Conservation (phyloP, 1,139 yeast genomes). For the Magnusiomyces tetraspermus region DNA sequence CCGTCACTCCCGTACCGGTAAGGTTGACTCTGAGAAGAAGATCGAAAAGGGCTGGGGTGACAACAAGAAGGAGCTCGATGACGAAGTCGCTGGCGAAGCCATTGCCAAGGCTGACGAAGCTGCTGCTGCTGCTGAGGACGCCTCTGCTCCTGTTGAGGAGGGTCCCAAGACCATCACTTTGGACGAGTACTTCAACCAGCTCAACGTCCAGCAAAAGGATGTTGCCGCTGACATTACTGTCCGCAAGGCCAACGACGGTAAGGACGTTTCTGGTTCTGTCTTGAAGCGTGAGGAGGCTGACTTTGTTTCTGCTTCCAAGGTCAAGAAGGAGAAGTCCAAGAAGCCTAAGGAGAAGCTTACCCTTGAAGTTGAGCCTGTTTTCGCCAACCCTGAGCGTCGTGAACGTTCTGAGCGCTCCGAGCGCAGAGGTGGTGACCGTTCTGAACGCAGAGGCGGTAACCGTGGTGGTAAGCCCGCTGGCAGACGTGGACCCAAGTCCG, state of each 20-base stretch:
- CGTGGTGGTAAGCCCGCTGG: conserved; percentile 22
- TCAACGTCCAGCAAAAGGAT: conserved; percentile 37
- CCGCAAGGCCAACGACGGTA: conserved; percentile 54
- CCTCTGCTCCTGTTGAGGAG: conserved; percentile 31
- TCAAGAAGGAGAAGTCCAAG: conserved; percentile 39
- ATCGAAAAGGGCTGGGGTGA: conserved; percentile 81
- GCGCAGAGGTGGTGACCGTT: conserved; percentile 25
- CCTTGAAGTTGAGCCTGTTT: conserved; percentile 52
- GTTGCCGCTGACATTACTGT: conserved; percentile 27
- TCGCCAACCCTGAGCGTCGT: conserved; percentile 39
- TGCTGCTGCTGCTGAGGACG: conserved; percentile 32
- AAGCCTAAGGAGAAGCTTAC: conserved; percentile 58
- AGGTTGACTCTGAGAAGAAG: conserved; percentile 78
- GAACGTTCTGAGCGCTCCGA: conserved; percentile 13
- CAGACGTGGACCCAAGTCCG: conserved; percentile 17
- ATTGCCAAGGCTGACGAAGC: conserved; percentile 48
- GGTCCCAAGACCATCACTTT: conserved; percentile 43
- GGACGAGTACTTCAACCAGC: conserved; percentile 64
- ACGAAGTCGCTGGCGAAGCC: conserved; percentile 54
- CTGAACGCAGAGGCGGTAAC: conserved; percentile 19
- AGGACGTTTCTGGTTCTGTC: conserved; percentile 37
- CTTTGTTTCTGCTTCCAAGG: conserved; percentile 44
- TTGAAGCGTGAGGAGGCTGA: conserved; percentile 37
- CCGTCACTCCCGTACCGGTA: conserved; percentile 78
- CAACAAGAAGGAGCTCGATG: conserved; percentile 47